Conservation (phyloP, 441 rosid species). For the California macrophylla region DNA sequence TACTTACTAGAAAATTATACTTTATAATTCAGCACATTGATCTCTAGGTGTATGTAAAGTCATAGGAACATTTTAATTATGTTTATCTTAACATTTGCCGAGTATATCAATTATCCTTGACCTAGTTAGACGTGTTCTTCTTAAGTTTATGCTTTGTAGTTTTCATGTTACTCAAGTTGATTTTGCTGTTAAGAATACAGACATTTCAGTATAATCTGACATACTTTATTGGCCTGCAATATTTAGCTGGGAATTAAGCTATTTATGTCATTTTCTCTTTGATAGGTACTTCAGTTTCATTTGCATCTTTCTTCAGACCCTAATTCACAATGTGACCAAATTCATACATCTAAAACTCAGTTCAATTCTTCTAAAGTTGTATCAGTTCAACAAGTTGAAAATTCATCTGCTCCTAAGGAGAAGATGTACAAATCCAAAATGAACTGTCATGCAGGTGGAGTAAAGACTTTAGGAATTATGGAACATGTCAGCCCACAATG, state of each 20-base stretch:
- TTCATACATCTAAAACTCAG: conserved; percentile 13
- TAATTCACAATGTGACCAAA: conserved; percentile 22
- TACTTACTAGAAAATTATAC: background rate
- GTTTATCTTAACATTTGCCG: too few species aligned
- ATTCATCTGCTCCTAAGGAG: conserved; percentile 18
- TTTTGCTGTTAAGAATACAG: background rate
- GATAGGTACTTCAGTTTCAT: conserved; percentile 36
- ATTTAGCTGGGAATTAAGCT: conserved; percentile 7
- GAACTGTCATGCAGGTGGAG: conserved; percentile 8
- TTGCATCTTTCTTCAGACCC: conserved; percentile 34
- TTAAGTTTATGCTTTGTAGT: background rate
- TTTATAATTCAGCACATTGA: background rate
- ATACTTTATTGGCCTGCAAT: conserved; percentile 3
- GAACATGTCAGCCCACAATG: conserved; percentile 12
- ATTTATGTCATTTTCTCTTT: background rate
- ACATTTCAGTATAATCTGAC: background rate
- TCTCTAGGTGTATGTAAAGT: background rate
- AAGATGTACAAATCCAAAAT: conserved; percentile 13
- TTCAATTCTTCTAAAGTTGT: conserved; percentile 13
- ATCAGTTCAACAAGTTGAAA: conserved; percentile 19
- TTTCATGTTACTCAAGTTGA: background rate
- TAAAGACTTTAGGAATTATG: conserved; percentile 8
- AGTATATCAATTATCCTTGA: background rate
- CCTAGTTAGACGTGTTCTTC: background rate
- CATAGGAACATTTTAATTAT: background rate